Conservation (phyloP, 2,329 filamentous ascomycete genomes). For the Tolypocladium inflatum region DNA sequence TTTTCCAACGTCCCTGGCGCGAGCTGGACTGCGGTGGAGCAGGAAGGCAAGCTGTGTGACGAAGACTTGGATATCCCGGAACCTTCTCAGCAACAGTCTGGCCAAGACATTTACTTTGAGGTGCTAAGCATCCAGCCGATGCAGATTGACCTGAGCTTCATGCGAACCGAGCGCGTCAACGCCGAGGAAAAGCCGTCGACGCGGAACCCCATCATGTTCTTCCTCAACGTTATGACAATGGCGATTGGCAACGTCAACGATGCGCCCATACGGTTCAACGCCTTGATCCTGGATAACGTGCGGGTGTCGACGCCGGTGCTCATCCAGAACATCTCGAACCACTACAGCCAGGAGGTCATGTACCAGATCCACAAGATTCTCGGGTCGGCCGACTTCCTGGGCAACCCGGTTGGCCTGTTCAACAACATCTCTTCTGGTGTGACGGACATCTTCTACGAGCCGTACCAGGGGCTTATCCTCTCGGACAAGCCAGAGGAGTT, state of each 20-base stretch:
- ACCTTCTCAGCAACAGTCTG: conserved; percentile 71
- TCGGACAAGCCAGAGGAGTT: conserved; percentile 93
- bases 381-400: conserved; percentile 93
- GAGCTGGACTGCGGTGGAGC: conserved; percentile 58
- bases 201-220: conserved; percentile 94
- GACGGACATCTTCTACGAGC: conserved; percentile 97
- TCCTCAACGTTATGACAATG: conserved; percentile 98
- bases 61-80: conserved; percentile 87
- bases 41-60: conserved; percentile 80
- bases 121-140: conserved; percentile 94
- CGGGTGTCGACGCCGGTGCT: conserved; percentile 80
- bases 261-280: conserved; percentile 86
- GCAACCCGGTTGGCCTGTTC: conserved; percentile 95
- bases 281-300: conserved; percentile 89
- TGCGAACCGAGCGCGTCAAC: conserved; percentile 92
- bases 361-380: conserved; percentile 96
- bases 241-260: conserved; percentile 99
- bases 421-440: conserved; percentile 97
- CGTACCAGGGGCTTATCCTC: conserved; percentile 94
- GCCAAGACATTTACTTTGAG: conserved; percentile 97
- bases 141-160: conserved; percentile 95
- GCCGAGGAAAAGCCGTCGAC: conserved; percentile 89
- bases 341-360: conserved; percentile 94
- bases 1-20: conserved; percentile 90
- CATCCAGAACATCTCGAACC: conserved; percentile 77